These are phyloP conservation scores for Galerina marginata DNA, from an alignment of 768 basidiomycete genomes.

Conservation along the genomic window DNA sequence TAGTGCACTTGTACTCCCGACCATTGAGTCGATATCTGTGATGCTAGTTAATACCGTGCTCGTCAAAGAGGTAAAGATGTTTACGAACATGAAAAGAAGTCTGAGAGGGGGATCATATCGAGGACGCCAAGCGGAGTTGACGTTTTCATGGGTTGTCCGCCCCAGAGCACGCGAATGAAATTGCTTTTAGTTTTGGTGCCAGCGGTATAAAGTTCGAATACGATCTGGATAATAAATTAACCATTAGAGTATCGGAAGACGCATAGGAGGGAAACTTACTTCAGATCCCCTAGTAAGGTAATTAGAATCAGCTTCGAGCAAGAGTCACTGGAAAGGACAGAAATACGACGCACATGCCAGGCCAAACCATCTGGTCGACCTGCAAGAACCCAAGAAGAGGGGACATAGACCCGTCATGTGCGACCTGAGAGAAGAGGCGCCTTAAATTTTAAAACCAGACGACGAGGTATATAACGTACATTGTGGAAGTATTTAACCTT, in stretches of 20 bases:
- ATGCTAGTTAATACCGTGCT: background rate
- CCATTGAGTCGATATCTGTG: constrained; percentile 46
- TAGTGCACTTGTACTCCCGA: constrained; percentile 41
- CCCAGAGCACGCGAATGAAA: constrained; percentile 56
- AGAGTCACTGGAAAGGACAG: background rate
- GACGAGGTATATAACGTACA: constrained; percentile 23
- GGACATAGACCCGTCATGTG: constrained; percentile 56
- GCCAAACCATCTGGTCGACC: constrained; percentile 57
- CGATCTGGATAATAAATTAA: constrained; percentile 29
- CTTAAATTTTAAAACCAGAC: background rate
- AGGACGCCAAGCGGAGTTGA: constrained; percentile 52
- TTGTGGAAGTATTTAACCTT: constrained; percentile 51
- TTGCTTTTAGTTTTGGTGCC: constrained; percentile 20
- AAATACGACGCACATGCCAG: constrained; percentile 46
- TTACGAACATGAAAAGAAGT: constrained; percentile 48
- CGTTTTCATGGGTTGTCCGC: constrained; percentile 54
- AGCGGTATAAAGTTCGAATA: constrained; percentile 51
- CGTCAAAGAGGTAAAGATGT: background rate
- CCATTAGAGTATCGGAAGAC: background rate
- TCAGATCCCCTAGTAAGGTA: constrained; percentile 46
- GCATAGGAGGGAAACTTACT: constrained; percentile 18
- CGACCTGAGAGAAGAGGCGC: constrained; percentile 34
- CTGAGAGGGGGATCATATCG: constrained; percentile 48
- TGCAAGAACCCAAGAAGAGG: constrained; percentile 55
- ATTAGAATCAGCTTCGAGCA: background rate